Evolutionary conservation across 1,284 basidiomycete genomes (phyloP).

Genomic region (Heterobasidion irregulare): DNA sequence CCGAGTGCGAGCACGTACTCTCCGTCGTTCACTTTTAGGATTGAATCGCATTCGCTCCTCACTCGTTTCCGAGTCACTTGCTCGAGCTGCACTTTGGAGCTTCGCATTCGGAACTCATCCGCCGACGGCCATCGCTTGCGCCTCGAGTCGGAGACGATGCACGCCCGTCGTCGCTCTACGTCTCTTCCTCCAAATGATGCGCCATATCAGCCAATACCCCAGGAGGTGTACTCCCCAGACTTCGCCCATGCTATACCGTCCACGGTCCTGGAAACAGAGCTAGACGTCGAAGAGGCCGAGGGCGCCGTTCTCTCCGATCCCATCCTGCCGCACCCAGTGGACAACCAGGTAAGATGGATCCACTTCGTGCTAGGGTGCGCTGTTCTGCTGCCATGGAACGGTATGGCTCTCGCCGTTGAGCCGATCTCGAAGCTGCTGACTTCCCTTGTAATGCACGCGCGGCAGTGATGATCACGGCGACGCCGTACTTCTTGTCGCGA

Average conservation of each 20-base stretch:
- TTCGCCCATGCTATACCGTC: constrained; percentile 7
- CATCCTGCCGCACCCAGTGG: constrained; percentile 15
- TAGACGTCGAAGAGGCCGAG: constrained; percentile 25
- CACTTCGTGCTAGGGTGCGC: constrained; percentile 68
- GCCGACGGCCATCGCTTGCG: not conserved
- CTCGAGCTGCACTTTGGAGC: not conserved
- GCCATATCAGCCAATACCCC: constrained; percentile 17
- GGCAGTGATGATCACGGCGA: constrained; percentile 68
- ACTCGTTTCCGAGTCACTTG: not conserved
- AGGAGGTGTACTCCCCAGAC: constrained; percentile 9
- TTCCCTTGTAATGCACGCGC: not conserved
- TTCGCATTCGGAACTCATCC: not conserved
- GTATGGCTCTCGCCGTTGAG: constrained; percentile 28
- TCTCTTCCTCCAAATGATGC: constrained; percentile 1
- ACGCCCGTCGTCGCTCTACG: constrained; percentile 6
- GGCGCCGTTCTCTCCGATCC: constrained; percentile 11
- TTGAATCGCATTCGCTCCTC: too few species aligned
- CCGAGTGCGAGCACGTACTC: too few species aligned
- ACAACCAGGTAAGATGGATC: constrained; percentile 46
- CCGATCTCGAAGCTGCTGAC: not conserved
- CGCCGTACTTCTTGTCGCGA: constrained; percentile 64
- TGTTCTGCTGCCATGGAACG: constrained; percentile 74
- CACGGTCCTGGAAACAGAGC: constrained; percentile 20
- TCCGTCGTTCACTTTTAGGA: too few species aligned
- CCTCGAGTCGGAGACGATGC: not conserved